Percentiles rank a stretch among this genome's conserved stretches.
Conservation (phyloP, 2,329 filamentous ascomycete species). For the Fusarium goolgardi region DNA sequence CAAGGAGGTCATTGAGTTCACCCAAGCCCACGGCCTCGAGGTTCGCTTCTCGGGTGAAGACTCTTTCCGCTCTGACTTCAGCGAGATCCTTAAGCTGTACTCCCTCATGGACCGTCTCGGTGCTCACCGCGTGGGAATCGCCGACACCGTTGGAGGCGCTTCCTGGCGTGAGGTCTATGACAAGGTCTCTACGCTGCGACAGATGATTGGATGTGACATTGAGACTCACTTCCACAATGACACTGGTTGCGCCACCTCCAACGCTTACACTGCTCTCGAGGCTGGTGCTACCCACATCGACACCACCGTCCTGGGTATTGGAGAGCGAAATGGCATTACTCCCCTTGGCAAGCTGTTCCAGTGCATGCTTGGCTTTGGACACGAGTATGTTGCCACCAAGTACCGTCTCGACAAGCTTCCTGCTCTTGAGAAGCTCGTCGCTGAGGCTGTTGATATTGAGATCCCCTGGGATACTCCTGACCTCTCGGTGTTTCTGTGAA, state of each 20-base stretch:
- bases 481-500: slow-evolving; percentile 5
- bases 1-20: slow-evolving; percentile 50
- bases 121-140: slow-evolving; percentile 88
- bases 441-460: slow-evolving; percentile 63
- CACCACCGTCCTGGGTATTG: slow-evolving; percentile 75
- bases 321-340: slow-evolving; percentile 73
- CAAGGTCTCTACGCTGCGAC: slow-evolving; percentile 80
- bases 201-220: slow-evolving; percentile 75
- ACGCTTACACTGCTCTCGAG: slow-evolving; percentile 88
- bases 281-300: slow-evolving; percentile 87
- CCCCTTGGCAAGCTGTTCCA: slow-evolving; percentile 56
- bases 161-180: slow-evolving; percentile 90
- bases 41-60: slow-evolving; percentile 75
- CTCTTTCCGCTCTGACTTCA: slow-evolving; percentile 84
- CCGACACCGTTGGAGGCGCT: slow-evolving; percentile 91
- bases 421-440: slow-evolving; percentile 86
- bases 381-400: slow-evolving; percentile 87
- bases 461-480: slow-evolving; percentile 33
- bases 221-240: slow-evolving; percentile 75
- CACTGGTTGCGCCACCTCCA: slow-evolving; percentile 89
- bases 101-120: slow-evolving; percentile 84
- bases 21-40: slow-evolving; percentile 43
- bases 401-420: slow-evolving; percentile 92
- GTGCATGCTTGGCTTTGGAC: slow-evolving; percentile 57
- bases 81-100: slow-evolving; percentile 83